A percentile compares a stretch with the other conserved stretches of the same genome.
These are phyloP conservation scores for Auxenochlorella pyrenoidosa DNA, from an alignment of 139 green algal species.

Conservation along the genomic window DNA sequence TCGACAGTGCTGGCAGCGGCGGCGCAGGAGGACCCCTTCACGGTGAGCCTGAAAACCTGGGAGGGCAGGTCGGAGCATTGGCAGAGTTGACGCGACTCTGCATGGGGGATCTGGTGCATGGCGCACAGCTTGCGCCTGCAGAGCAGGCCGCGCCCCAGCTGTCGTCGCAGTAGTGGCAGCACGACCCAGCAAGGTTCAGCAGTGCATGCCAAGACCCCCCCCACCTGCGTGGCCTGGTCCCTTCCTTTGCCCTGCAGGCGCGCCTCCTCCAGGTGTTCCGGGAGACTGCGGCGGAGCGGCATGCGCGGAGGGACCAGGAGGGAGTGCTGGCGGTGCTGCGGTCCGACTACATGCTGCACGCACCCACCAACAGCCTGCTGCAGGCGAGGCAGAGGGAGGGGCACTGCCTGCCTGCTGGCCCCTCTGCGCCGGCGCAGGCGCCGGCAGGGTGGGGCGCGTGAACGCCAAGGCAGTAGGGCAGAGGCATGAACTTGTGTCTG, in stretches of 20 bases:
- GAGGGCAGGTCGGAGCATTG: too few species aligned
- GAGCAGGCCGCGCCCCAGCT: not conserved
- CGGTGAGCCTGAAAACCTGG: slow-evolving; percentile 30
- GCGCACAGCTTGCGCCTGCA: too few species aligned
- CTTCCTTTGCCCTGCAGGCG: slow-evolving; percentile 3
- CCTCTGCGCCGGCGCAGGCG: not conserved
- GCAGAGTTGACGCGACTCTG: too few species aligned
- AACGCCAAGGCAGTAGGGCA: too few species aligned
- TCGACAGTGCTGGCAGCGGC: slow-evolving; percentile 66
- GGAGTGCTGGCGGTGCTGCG: slow-evolving; percentile 87
- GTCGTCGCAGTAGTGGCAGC: not conserved
- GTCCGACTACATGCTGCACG: slow-evolving; percentile 98
- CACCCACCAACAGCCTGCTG: slow-evolving; percentile 81
- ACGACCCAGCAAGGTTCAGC: too few species aligned
- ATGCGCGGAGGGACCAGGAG: slow-evolving; percentile 29
- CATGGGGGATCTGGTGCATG: too few species aligned
- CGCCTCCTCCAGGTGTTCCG: slow-evolving; percentile 64
- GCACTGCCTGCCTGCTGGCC: too few species aligned
- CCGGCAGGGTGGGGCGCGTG: too few species aligned
- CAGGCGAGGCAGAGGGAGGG: slow-evolving; percentile 59
- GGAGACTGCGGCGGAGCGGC: slow-evolving; percentile 21
- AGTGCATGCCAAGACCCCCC: too few species aligned
- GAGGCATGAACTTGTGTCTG: too few species aligned
- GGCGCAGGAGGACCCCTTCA: slow-evolving; percentile 89
- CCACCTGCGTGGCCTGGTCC: too few species aligned